Evolutionary conservation across 306 rosid genomes (phyloP), one percentile per base, ranked within the genome.

Genomic region (Quercus bicolor): DNA sequence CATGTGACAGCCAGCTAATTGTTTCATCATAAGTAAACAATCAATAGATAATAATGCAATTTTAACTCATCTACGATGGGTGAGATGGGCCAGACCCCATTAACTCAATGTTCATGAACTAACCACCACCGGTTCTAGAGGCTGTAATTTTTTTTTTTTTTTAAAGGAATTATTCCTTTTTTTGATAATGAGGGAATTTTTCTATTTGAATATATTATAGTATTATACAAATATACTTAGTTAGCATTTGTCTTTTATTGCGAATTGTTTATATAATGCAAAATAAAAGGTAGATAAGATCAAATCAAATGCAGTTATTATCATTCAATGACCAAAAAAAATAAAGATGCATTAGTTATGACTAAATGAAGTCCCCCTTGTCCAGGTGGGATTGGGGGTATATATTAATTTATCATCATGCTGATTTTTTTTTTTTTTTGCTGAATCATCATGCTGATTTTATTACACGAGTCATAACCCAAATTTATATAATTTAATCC

Each of bases 1-100:
- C 97, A 93, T 90, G 98, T 93, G 97, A 87, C 16, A 85, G 95
- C 88, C 89, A 90, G 78, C 96, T 79, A 80, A 21, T 74, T 24
- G 54, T 77, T 83, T 84, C 68, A 51, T 78, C 72, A 74, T 73
- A 51, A 82, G 72, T 60, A 80, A 56, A 68, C 80, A 65, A 40
- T 80, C 31, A 81, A 71, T 59, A 76, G 6, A 81, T 61, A 73
- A 69, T 70, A 69, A 68, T 78, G 59, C 83, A 78, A 31, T 78
- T 73, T 2, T 77, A 75, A 75, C 72, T 55, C 34, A 56, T 78
- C 45, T 40, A 70, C 74, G 69, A 84, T 73, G 83, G 76, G 37
- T 72, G 34, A 62, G 74, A 85, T 81, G 81, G 84, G 23, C 84
- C 77, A 73, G 61, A 26, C 76, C 73, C 56, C 62, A 75, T 75